A percentile compares a stretch with the other conserved stretches of the same genome.
phyloP scores from a whole-genome alignment of 108 stramenopile genomes.

The Fragilaria radians region DNA sequence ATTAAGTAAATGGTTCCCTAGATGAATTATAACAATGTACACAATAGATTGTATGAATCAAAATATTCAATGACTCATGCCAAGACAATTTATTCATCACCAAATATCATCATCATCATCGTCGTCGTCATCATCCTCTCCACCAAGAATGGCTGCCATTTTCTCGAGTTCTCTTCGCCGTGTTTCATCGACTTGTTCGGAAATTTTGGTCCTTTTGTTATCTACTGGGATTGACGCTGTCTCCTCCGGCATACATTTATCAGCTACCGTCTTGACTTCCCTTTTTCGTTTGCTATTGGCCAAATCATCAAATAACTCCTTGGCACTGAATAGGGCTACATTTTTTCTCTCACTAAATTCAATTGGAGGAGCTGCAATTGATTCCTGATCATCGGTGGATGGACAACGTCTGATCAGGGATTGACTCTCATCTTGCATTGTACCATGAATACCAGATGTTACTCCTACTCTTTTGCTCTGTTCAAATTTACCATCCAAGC shows the following conservation, averaged over 20 bases:
- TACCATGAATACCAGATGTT: not conserved
- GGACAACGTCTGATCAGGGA: not conserved
- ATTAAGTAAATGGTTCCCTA: no score
- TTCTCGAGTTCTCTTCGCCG: not conserved
- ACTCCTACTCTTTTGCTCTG: not conserved
- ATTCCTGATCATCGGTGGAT: not conserved
- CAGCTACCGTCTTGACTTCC: no score
- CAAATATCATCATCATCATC: no score
- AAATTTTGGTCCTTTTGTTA: no score
- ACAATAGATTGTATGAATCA: no score
- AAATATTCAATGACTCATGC: no score
- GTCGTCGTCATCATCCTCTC: not conserved
- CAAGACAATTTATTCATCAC: no score
- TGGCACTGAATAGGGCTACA: not conserved
- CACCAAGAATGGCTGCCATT: constrained; percentile 1
- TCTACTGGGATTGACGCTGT: no score
- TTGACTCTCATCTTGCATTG: not conserved
- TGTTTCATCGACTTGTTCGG: not conserved
- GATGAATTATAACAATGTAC: no score
- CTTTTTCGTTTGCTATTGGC: not conserved
- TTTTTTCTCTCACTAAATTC: not conserved
- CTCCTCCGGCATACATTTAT: no score
- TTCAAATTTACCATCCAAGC: no score
- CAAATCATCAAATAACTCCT: not conserved
- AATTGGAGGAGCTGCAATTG: not conserved